Base-by-base conservation (phyloP, 2,329 filamentous ascomycete genomes). In the Aureobasidium zeae region DNA sequence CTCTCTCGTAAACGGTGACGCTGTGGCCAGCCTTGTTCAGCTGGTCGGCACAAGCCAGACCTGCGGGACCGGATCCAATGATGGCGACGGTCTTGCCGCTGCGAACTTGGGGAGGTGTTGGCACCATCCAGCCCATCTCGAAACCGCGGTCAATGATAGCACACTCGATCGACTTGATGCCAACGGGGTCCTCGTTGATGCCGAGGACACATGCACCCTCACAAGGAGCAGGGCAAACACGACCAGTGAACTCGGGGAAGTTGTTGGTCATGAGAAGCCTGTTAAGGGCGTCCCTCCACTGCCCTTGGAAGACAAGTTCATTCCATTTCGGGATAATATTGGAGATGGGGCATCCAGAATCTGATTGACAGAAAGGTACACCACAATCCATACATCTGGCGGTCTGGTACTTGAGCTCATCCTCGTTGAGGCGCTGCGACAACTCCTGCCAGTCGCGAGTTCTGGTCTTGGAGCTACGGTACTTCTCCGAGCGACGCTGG, bases 251-350 rank as follows among this genome's bases (percentile, higher is more conserved):
- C 62, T 96, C 89, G 3, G 89, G 89, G 74, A 96, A 95, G 68
- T 95, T 95, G 72, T 96, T 95, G 52, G 89, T 95, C 83, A 93
- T 89, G 43, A 95, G 72, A 9, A 96, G 74, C 48, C 86, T 78
- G 66, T 94, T 89, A 3, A 95, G 77, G 17, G 89, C 89, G 64
- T 95, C 88, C 54, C 80, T 77, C 89, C 89, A 96, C 50, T 93
- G 81, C 35, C 77, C 74, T 46, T 78, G 70, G 43, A 76, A 77
- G 0, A 93, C 77, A 7, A 94, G 51, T 49, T 94, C 87, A 46
- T 93, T 94, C 86, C 86, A 94, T 55, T 95, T 95, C 46, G 89
- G 89, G 56, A 96, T 96, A 59, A 96, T 93, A 69, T 96, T 96
- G 54, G 81, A 87, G 63, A 95, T 95, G 1, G 89, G 89, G 62